phyloP scores from a whole-genome alignment of 139 green algal species.

The Bryopsis sp. region DNA sequence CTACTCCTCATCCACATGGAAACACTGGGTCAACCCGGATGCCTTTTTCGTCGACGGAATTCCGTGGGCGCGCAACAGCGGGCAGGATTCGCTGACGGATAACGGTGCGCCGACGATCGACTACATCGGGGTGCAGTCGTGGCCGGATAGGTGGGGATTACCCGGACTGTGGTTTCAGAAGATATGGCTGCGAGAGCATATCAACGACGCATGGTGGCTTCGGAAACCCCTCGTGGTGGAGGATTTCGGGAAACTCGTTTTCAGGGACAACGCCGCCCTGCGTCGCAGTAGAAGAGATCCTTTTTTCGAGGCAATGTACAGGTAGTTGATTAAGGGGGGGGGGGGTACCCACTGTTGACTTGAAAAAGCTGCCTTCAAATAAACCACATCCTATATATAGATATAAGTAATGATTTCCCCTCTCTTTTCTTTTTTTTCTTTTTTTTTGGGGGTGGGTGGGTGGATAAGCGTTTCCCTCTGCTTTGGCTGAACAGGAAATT shows the following conservation, averaged over 20 bases:
- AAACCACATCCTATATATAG: too few relatives aligned
- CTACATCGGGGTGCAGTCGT: slow-evolving; percentile 46
- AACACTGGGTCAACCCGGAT: background rate
- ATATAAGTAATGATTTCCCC: too few relatives aligned
- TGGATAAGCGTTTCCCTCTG: too few relatives aligned
- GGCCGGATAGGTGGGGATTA: slow-evolving; percentile 51
- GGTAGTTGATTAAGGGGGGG: too few relatives aligned
- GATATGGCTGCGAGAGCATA: background rate
- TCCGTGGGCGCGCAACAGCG: slow-evolving; percentile 29
- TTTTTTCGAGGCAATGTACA: background rate
- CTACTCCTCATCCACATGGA: background rate
- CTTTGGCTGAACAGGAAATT: too few relatives aligned
- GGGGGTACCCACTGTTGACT: too few relatives aligned
- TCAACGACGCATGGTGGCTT: background rate
- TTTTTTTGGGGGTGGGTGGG: too few relatives aligned
- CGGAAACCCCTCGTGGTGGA: background rate
- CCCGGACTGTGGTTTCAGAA: background rate
- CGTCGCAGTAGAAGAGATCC: background rate
- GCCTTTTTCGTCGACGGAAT: background rate
- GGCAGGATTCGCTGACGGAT: slow-evolving; percentile 43
- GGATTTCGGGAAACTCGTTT: background rate
- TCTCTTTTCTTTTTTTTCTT: too few relatives aligned
- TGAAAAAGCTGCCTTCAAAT: too few relatives aligned
- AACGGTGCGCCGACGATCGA: slow-evolving; percentile 35
- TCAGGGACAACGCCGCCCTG: background rate